These are phyloP conservation scores for Corymbia calophylla DNA, from an alignment of 441 rosid species.

Conservation along the genomic window DNA sequence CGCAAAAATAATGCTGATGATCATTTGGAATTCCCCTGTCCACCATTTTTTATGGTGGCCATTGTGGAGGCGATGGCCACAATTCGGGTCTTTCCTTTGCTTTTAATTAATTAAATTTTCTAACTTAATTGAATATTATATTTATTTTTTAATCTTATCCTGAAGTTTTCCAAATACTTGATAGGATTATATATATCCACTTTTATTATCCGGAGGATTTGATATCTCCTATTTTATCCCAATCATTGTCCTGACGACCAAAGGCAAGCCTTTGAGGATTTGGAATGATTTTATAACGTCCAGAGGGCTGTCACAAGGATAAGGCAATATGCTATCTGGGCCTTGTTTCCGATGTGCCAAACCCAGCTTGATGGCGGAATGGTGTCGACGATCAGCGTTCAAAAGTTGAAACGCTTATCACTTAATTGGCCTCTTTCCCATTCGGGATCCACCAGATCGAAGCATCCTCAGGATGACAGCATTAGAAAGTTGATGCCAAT, in stretches of 20 bases:
- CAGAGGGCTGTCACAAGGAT: background rate
- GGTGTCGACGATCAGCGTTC: background rate
- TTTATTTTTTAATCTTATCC: no score
- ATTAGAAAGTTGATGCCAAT: background rate
- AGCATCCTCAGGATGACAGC: background rate
- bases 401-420: background rate
- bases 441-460: background rate
- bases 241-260: background rate
- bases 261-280: background rate
- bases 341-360: background rate
- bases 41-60: background rate
- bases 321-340: background rate
- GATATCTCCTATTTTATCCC: background rate
- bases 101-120: background rate
- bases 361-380: background rate
- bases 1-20: background rate
- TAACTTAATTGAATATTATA: background rate
- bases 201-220: no score
- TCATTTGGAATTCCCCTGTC: background rate
- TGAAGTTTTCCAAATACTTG: no score
- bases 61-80: background rate
- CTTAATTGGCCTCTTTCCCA: background rate
- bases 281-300: background rate
- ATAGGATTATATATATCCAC: background rate
- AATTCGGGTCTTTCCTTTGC: background rate